phyloP scores from a whole-genome alignment of 139 green algal genomes.

The Medakamo hakoo region DNA sequence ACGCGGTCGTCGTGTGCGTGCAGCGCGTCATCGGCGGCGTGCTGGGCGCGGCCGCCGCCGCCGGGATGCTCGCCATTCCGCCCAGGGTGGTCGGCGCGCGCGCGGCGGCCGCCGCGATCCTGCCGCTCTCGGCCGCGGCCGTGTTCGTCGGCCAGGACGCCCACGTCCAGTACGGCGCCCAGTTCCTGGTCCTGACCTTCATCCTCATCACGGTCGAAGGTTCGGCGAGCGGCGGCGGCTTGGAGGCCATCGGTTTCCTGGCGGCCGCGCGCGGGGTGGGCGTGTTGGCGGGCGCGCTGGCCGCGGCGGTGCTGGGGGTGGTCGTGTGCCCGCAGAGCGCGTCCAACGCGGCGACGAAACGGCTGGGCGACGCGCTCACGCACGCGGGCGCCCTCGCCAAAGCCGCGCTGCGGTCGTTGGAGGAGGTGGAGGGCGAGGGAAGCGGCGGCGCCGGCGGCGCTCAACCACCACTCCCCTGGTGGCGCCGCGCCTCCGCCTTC shows the following conservation, averaged over 20 bases:
- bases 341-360: too few relatives aligned
- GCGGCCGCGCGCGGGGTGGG: background rate
- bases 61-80: background rate
- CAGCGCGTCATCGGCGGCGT: background rate
- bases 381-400: too few relatives aligned
- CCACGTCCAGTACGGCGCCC: background rate
- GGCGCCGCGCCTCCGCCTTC: too few relatives aligned
- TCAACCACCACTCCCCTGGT: too few relatives aligned
- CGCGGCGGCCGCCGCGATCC: too few relatives aligned
- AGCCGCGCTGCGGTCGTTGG: too few relatives aligned
- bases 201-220: too few relatives aligned
- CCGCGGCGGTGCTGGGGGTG: background rate
- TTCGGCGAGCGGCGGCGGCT: too few relatives aligned
- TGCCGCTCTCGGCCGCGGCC: background rate
- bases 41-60: background rate
- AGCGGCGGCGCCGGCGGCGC: too few relatives aligned
- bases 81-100: too few relatives aligned
- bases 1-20: background rate
- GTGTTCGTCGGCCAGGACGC: background rate
- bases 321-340: background rate
- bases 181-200: background rate
- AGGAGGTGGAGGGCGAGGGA: too few relatives aligned
- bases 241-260: background rate
- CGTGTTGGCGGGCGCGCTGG: background rate
- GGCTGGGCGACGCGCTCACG: too few relatives aligned